phyloP scores from a whole-genome alignment of 306 rosid genomes.

The Lagenaria siceraria region DNA sequence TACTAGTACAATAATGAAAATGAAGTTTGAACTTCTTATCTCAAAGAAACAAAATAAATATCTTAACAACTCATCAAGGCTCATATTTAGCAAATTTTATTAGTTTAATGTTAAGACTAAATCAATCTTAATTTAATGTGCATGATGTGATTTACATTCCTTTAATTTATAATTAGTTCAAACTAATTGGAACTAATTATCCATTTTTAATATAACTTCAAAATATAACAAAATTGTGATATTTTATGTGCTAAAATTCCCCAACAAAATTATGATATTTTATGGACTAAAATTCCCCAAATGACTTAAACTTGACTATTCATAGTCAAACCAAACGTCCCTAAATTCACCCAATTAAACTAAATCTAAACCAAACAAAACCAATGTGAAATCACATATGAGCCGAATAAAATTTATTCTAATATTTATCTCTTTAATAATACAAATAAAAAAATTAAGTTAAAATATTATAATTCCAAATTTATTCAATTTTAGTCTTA shows the following conservation, averaged over 20 bases:
- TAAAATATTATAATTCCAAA: too few relatives aligned
- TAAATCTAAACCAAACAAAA: neutral
- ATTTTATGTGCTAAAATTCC: neutral
- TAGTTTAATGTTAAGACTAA: too few relatives aligned
- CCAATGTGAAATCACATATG: neutral
- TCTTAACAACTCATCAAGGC: too few relatives aligned
- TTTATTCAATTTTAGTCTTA: too few relatives aligned
- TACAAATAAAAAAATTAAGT: too few relatives aligned
- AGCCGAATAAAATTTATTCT: neutral
- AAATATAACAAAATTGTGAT: neutral
- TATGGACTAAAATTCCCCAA: neutral
- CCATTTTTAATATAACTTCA: neutral
- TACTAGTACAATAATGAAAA: too few relatives aligned
- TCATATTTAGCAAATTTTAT: too few relatives aligned
- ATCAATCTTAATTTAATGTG: neutral
- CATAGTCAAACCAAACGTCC: neutral
- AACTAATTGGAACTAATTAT: neutral
- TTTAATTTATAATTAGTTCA: neutral
- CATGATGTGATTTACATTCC: neutral
- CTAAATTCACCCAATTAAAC: neutral
- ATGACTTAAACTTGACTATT: neutral
- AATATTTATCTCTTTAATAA: too few relatives aligned
- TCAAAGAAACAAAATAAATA: too few relatives aligned
- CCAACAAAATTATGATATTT: neutral
- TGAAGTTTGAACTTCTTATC: too few relatives aligned